Evolutionary conservation across 139 green algal genomes (phyloP).

Genomic region (Tetradesmus obliquus): DNA sequence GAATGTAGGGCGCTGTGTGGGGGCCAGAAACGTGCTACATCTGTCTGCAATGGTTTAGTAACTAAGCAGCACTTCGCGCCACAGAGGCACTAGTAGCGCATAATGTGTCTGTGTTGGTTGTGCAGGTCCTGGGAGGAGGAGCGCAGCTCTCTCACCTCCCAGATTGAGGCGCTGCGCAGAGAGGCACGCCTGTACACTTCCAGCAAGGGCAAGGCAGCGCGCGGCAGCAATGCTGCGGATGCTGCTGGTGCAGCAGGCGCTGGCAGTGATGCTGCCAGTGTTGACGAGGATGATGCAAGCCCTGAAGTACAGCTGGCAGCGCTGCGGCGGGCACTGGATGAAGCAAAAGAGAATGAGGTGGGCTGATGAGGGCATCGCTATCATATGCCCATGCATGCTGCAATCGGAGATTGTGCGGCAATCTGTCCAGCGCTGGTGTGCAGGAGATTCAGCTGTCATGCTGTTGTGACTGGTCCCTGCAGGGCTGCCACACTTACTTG

Average conservation of each 20-base stretch:
- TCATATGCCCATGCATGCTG: not conserved
- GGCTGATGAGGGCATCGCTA: not conserved
- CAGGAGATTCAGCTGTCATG: no score
- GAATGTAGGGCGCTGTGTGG: not conserved
- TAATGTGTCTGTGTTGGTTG: not conserved
- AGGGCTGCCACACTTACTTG: no score
- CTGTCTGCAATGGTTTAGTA: not conserved
- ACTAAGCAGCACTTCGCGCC: no score
- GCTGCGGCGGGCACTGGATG: constrained; percentile 56
- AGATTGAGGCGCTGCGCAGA: constrained; percentile 56
- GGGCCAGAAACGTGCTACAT: not conserved
- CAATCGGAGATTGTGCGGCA: not conserved
- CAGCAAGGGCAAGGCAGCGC: not conserved
- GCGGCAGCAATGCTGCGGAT: not conserved
- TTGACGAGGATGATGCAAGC: constrained; percentile 33
- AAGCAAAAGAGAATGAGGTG: constrained; percentile 66
- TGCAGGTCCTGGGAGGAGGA: constrained; percentile 69
- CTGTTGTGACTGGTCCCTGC: not conserved
- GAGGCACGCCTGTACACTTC: constrained; percentile 25
- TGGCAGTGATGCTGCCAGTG: not conserved
- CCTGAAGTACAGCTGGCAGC: constrained; percentile 42
- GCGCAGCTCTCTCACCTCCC: constrained; percentile 55
- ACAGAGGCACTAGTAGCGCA: no score
- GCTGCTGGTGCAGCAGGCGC: not conserved
- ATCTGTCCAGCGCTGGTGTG: no score